These are phyloP conservation scores for Ceratobasidium sp. DNA, from an alignment of 1,284 basidiomycete species.

Conservation along the genomic window DNA sequence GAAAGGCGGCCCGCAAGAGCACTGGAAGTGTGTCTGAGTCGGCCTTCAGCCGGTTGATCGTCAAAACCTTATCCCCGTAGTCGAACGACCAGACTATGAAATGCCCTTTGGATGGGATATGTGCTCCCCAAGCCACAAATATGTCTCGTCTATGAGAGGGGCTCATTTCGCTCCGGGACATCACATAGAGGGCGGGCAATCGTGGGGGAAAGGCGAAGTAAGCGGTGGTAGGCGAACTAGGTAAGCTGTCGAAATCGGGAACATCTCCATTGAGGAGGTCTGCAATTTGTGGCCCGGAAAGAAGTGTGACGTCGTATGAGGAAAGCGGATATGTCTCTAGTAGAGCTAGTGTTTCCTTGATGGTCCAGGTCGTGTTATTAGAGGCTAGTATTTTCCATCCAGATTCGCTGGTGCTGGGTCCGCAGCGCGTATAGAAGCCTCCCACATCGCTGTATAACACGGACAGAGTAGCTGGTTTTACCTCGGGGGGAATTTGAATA, in stretches of 20 bases:
- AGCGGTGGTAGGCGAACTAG: neutral
- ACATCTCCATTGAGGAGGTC: neutral
- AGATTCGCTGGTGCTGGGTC: neutral
- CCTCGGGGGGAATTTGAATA: neutral
- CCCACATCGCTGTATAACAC: neutral
- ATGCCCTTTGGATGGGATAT: conserved; percentile 63
- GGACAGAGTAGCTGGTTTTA: neutral
- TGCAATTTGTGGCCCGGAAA: neutral
- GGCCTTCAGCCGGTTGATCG: too few species aligned
- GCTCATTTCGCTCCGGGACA: neutral
- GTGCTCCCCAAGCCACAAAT: neutral
- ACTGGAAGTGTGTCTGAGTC: too few species aligned
- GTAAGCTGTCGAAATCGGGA: neutral
- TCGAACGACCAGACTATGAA: too few species aligned
- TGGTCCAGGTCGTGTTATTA: neutral
- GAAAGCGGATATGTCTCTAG: neutral
- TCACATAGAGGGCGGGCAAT: neutral
- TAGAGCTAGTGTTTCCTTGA: conserved; percentile 44
- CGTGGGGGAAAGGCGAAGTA: neutral
- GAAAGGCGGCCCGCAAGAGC: conserved; percentile 57
- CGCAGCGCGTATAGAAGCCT: neutral
- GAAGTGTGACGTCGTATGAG: neutral
- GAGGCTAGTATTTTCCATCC: neutral
- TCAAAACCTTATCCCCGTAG: too few species aligned
- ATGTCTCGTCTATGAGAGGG: neutral